phyloP scores from a whole-genome alignment of 164 flowering plant genomes.

The Dillenia suffruticosa region DNA sequence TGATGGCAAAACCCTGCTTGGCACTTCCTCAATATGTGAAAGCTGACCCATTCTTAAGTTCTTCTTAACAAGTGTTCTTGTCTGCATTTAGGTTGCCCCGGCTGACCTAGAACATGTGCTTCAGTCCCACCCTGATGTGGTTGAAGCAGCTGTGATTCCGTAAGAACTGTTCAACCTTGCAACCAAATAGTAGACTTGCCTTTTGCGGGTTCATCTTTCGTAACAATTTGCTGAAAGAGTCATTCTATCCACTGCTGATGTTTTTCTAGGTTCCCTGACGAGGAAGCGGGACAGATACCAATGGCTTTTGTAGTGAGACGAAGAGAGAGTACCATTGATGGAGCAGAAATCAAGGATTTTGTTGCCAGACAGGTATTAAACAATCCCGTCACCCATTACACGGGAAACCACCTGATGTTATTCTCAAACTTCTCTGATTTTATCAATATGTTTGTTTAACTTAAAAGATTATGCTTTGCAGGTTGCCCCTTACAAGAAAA shows the following conservation, averaged over 20 bases:
- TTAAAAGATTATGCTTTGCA: slow-evolving; percentile 4
- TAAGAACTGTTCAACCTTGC: not conserved
- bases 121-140: slow-evolving; percentile 23
- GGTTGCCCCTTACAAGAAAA: slow-evolving; percentile 65
- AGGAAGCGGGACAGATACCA: slow-evolving; percentile 48
- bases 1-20: no score
- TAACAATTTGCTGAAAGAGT: not conserved
- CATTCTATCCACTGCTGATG: not conserved
- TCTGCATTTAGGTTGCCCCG: slow-evolving; percentile 21
- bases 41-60: no score
- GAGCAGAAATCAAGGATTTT: slow-evolving; percentile 26
- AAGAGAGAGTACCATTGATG: slow-evolving; percentile 22
- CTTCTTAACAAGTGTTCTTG: not conserved
- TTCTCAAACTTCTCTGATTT: no score
- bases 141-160: slow-evolving; percentile 35
- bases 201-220: not conserved
- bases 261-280: slow-evolving; percentile 42
- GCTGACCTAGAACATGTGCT: slow-evolving; percentile 31
- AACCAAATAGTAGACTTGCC: no score
- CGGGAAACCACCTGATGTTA: no score
- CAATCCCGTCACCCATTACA: no score
- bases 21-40: no score
- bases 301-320: slow-evolving; percentile 43
- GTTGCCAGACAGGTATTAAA: slow-evolving; percentile 32
- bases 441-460: no score